A percentile compares a stretch with the other conserved stretches of the same genome.
These are phyloP conservation scores for Talaromyces thailandensis DNA, from an alignment of 495 filamentous ascomycete species.

Conservation along the genomic window DNA sequence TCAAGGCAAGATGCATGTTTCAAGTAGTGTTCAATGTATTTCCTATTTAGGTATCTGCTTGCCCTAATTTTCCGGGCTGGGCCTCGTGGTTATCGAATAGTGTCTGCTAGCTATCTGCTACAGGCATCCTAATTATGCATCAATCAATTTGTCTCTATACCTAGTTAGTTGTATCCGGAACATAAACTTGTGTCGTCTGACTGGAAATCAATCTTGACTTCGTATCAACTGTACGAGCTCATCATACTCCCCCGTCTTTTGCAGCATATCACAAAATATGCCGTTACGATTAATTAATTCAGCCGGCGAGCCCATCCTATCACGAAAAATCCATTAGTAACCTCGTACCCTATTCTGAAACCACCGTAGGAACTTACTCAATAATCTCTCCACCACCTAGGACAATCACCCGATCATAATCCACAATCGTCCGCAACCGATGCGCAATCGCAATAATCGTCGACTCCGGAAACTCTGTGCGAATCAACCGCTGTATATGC, in stretches of 20 bases:
- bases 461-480: constrained; percentile 73
- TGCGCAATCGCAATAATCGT: constrained; percentile 97
- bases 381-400: constrained; percentile 77
- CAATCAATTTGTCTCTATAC: not conserved
- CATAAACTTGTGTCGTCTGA: not conserved
- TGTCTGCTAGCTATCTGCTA: not conserved
- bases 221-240: constrained; percentile 21
- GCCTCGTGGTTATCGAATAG: not conserved
- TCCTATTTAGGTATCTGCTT: not conserved
- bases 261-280: constrained; percentile 42
- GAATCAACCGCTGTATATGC: constrained; percentile 86
- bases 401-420: constrained; percentile 91
- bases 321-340: not conserved
- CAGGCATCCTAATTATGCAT: not conserved
- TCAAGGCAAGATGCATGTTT: not conserved
- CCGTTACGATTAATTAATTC: constrained; percentile 31
- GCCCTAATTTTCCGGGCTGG: not conserved
- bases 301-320: constrained; percentile 32
- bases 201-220: not conserved
- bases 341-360: no score
- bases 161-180: not conserved
- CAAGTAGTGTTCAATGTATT: not conserved
- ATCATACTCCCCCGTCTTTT: constrained; percentile 40
- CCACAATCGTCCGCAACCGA: constrained; percentile 84
- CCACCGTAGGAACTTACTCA: constrained; percentile 57